Percentiles rank a stretch among this genome's conserved stretches.
These are phyloP conservation scores for Paramecium bursaria DNA, from an alignment of 73 alveolate genomes.

Conservation along the genomic window DNA sequence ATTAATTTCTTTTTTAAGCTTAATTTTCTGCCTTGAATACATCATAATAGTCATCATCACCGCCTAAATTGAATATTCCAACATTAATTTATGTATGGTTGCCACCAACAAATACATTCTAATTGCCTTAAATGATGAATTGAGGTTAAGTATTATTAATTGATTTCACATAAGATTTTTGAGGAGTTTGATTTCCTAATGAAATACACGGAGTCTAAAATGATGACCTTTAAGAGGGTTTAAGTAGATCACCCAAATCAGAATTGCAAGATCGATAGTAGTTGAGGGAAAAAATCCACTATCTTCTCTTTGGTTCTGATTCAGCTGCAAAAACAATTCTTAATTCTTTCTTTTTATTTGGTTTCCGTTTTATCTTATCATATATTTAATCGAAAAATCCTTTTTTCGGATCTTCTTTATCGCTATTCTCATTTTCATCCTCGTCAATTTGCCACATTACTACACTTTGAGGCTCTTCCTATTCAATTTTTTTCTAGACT, in stretches of 20 bases:
- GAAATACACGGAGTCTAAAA: constrained; percentile 51
- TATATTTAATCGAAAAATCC: constrained; percentile 48
- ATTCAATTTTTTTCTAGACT: constrained; percentile 35
- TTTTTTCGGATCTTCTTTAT: constrained; percentile 40
- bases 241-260: constrained; percentile 33
- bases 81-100: constrained; percentile 53
- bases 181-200: constrained; percentile 29
- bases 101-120: constrained; percentile 37
- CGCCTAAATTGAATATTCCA: constrained; percentile 23
- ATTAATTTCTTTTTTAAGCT: background rate
- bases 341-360: constrained; percentile 18
- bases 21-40: constrained; percentile 5
- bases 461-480: background rate
- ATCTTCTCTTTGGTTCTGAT: constrained; percentile 60
- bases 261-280: constrained; percentile 19
- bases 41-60: constrained; percentile 31
- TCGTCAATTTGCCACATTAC: constrained; percentile 40
- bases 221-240: constrained; percentile 20
- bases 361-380: constrained; percentile 44
- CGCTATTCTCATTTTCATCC: constrained; percentile 54
- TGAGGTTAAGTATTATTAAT: constrained; percentile 13
- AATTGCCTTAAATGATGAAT: constrained; percentile 14
- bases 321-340: constrained; percentile 55
- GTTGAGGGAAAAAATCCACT: constrained; percentile 48
- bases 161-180: constrained; percentile 24